A percentile compares a stretch with the other conserved stretches of the same genome.
phyloP scores from a whole-genome alignment of 2,329 filamentous ascomycete species.

The Aspergillus pseudoterreus region DNA sequence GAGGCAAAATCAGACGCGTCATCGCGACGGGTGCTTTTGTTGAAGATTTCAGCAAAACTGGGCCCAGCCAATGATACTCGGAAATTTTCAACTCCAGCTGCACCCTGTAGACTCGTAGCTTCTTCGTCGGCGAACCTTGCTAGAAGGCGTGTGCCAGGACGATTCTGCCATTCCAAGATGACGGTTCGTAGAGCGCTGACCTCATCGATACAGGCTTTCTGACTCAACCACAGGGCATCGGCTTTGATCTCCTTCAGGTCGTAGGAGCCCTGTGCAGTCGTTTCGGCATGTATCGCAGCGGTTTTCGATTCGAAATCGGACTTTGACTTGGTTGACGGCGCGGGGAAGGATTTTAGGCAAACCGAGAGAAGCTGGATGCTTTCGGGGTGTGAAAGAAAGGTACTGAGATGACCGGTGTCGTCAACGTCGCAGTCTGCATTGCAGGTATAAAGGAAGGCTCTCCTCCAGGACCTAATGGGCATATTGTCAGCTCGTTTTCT shows the following conservation, averaged over 20 bases:
- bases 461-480: slow-evolving; percentile 56
- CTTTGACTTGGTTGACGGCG: slow-evolving; percentile 61
- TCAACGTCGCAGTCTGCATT: slow-evolving; percentile 41
- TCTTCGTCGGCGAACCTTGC: slow-evolving; percentile 74
- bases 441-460: slow-evolving; percentile 52
- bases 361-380: slow-evolving; percentile 65
- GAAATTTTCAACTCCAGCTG: slow-evolving; percentile 62
- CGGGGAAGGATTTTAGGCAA: slow-evolving; percentile 65
- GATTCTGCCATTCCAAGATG: slow-evolving; percentile 77
- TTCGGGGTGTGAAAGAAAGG: slow-evolving; percentile 68
- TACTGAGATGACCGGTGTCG: slow-evolving; percentile 56
- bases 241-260: slow-evolving; percentile 77
- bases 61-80: slow-evolving; percentile 52
- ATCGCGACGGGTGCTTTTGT: slow-evolving; percentile 18
- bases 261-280: slow-evolving; percentile 62
- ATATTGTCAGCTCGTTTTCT: slow-evolving; percentile 19
- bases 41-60: slow-evolving; percentile 33
- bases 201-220: slow-evolving; percentile 73
- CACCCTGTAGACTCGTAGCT: slow-evolving; percentile 69
- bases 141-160: slow-evolving; percentile 68
- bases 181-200: slow-evolving; percentile 75
- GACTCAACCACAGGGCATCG: slow-evolving; percentile 82
- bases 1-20: slow-evolving; percentile 54
- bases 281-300: slow-evolving; percentile 77
- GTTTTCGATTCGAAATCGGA: slow-evolving; percentile 77